Percentiles rank a stretch among this genome's conserved stretches.
Evolutionary conservation across 495 filamentous ascomycete species (phyloP).

Genomic region (Usnea hakonensis): DNA sequence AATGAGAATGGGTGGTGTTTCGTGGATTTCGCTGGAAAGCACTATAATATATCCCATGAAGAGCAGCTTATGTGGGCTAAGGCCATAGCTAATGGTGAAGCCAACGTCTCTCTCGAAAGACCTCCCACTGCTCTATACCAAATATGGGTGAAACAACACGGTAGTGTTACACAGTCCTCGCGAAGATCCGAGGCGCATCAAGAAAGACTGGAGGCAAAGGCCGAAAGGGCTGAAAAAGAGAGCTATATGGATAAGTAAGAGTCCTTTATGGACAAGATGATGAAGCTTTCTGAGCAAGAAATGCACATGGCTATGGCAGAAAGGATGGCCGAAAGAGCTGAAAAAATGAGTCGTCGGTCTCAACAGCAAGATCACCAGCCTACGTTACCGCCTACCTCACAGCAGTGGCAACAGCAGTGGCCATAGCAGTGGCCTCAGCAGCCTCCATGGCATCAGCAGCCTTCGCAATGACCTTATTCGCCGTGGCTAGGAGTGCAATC

Average conservation of each 20-base stretch:
- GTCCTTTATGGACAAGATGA: neutral
- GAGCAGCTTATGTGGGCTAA: neutral
- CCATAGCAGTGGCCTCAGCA: neutral
- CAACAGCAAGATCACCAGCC: too few species aligned
- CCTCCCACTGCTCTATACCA: neutral
- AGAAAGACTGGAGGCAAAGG: conserved; percentile 1
- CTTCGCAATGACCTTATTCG: too few species aligned
- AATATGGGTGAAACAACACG: neutral
- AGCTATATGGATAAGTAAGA: neutral
- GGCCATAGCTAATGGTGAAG: neutral
- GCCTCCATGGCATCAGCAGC: too few species aligned
- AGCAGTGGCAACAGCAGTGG: too few species aligned
- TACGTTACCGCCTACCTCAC: too few species aligned
- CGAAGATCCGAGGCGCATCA: neutral
- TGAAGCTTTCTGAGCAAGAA: too few species aligned
- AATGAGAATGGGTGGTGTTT: neutral
- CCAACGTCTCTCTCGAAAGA: neutral
- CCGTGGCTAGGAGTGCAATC: too few species aligned
- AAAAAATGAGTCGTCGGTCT: too few species aligned
- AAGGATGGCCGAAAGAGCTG: too few species aligned
- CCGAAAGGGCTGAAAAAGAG: neutral
- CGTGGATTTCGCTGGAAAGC: neutral
- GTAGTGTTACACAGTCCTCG: neutral
- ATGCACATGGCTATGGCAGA: too few species aligned
- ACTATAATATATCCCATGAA: neutral